Evolutionary conservation across 768 basidiomycete genomes (phyloP).

Genomic region (Boletus reticulatus): DNA sequence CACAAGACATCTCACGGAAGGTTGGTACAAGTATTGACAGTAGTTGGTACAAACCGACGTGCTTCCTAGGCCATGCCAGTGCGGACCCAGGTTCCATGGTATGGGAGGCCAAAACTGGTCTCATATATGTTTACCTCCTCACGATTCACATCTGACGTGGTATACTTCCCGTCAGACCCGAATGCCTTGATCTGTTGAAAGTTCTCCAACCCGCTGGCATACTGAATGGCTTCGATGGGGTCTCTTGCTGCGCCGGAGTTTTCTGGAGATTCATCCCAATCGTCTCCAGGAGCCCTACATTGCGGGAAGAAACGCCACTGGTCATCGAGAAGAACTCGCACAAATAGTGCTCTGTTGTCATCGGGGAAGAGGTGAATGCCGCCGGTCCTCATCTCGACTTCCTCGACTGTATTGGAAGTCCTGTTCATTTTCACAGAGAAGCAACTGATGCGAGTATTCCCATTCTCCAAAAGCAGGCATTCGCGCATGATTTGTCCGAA

Average conservation of each 20-base stretch:
- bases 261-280: background rate
- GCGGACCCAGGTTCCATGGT: too few relatives aligned
- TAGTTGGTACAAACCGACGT: too few relatives aligned
- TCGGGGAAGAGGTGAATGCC: background rate
- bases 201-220: too few relatives aligned
- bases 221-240: background rate
- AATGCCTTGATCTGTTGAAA: background rate
- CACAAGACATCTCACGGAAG: too few relatives aligned
- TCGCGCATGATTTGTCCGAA: background rate
- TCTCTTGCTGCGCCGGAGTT: background rate
- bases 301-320: background rate
- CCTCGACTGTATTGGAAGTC: background rate
- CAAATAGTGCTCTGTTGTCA: background rate
- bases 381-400: background rate
- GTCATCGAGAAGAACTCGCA: background rate
- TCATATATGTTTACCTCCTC: too few relatives aligned
- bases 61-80: too few relatives aligned
- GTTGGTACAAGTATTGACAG: too few relatives aligned
- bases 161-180: background rate
- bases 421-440: background rate
- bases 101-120: too few relatives aligned
- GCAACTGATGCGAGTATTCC: background rate
- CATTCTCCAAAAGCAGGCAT: background rate
- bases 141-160: background rate
- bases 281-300: background rate